These are phyloP conservation scores for Podospora sp. DNA, from an alignment of 495 filamentous ascomycete genomes.

Conservation along the genomic window DNA sequence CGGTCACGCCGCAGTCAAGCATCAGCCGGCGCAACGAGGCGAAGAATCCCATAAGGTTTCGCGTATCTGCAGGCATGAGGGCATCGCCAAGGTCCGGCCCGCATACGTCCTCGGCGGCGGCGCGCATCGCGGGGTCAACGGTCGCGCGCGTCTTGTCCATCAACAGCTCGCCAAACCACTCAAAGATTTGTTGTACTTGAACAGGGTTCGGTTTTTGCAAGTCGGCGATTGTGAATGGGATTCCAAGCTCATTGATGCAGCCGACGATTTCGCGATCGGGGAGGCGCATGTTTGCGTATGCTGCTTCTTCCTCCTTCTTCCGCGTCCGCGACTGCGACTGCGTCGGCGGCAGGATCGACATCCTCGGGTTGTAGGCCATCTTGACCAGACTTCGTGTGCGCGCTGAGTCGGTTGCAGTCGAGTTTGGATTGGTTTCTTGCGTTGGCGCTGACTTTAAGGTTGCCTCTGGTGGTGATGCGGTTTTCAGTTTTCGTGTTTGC, in stretches of 20 bases:
- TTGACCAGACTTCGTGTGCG: neutral
- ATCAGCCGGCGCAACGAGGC: slow-evolving; percentile 74
- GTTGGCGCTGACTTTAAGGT: neutral
- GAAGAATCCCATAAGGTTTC: slow-evolving; percentile 93
- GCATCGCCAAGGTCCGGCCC: slow-evolving; percentile 72
- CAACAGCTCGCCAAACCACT: slow-evolving; percentile 93
- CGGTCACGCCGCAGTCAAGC: slow-evolving; percentile 83
- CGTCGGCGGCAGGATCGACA: slow-evolving; percentile 64
- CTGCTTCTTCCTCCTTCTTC: slow-evolving; percentile 79
- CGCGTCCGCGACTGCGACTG: slow-evolving; percentile 63
- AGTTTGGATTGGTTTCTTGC: neutral
- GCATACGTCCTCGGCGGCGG: slow-evolving; percentile 81
- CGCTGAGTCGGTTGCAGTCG: neutral
- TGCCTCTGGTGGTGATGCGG: slow-evolving; percentile 12
- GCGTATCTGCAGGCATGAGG: slow-evolving; percentile 81
- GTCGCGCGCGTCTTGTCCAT: slow-evolving; percentile 89
- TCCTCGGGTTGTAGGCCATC: slow-evolving; percentile 76
- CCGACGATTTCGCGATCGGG: slow-evolving; percentile 87
- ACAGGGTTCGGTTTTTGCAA: slow-evolving; percentile 90
- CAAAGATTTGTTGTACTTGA: slow-evolving; percentile 93
- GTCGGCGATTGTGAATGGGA: slow-evolving; percentile 84
- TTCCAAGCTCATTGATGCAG: slow-evolving; percentile 95
- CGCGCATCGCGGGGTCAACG: slow-evolving; percentile 91
- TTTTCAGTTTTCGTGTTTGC: slow-evolving; percentile 12
- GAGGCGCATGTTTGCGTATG: slow-evolving; percentile 82